Base-by-base conservation (phyloP, 1,284 basidiomycete genomes). In the Bondarzewia mesenterica region DNA sequence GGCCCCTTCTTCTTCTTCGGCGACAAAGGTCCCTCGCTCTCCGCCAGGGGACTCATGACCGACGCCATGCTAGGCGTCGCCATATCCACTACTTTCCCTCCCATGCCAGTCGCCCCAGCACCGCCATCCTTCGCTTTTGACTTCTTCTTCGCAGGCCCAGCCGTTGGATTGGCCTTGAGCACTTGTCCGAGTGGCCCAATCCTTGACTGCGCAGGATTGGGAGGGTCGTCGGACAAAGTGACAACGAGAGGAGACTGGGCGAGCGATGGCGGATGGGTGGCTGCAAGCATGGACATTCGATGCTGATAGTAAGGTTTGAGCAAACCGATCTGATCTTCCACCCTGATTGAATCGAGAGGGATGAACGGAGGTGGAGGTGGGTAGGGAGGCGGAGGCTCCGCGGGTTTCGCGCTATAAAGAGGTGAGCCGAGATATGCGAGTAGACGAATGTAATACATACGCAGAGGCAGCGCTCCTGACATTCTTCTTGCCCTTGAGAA, bases 301-400 rank as follows among this genome's bases (percentile, higher is more conserved):
- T 63, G 58, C 25, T 81, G 74, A 60, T 87, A 94, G 69, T 85
- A 96, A 0, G 77, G 64, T 52, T 80, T 86, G 56, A 98, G 77
- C 23, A 98, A 68, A 1, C 90, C 93, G 56, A 96, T 91, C 58
- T 94, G 89, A 15, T 80, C 69, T 16, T 87, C 79, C 57, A 89
- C 71, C 42, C 78, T 80, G 39, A 68, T 68, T 1, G 78, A 69
- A 2, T 77, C 78, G 56, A 97, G 72, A 1, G 80, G 80, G 3
- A 91, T 63, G 57, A 93, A 88, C 0, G 87, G 75, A 0, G 88
- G 85, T 0, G 94, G 94, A 0, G 85, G 85, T 0, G 89, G 85
- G 61, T 85, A 96, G 4, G 93, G 93, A 2, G 84, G 83, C 1
- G 87, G 83, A 12, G 87, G 92, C 58, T 91, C 86, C n/a, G 69